phyloP scores from a whole-genome alignment of 2,329 filamentous ascomycete genomes.

The Pseudocercospora fijiensis region DNA sequence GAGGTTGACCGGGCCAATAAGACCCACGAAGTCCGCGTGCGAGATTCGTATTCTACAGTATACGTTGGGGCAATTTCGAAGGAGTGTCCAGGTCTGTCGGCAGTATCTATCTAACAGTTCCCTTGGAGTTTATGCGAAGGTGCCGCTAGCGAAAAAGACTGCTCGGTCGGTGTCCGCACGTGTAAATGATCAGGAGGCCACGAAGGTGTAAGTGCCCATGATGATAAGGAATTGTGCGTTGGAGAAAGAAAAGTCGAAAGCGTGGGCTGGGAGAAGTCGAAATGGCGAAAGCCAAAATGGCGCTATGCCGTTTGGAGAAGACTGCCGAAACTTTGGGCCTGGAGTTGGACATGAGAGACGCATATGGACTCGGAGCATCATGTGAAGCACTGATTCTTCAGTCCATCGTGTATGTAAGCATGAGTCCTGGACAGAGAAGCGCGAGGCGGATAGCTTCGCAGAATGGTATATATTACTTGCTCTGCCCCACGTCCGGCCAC shows the following conservation, averaged over 20 bases:
- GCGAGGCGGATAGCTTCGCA: constrained; percentile 45
- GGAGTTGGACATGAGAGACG: neutral
- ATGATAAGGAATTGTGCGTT: constrained; percentile 91
- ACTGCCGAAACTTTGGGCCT: neutral
- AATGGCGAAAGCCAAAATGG: neutral
- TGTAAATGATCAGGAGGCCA: constrained; percentile 88
- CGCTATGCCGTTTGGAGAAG: constrained; percentile 4
- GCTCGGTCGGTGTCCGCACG: constrained; percentile 79
- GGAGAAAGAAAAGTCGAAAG: constrained; percentile 37
- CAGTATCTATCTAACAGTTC: constrained; percentile 97
- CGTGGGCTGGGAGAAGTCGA: constrained; percentile 13
- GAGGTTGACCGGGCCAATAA: neutral
- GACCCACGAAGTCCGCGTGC: neutral
- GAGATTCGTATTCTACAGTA: neutral
- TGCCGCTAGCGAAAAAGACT: constrained; percentile 99
- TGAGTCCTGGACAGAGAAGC: constrained; percentile 49
- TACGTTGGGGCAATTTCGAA: neutral
- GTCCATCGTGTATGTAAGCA: constrained; percentile 22
- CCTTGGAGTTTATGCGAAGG: constrained; percentile 68
- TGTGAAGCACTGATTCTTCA: neutral
- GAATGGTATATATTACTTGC: constrained; percentile 39
- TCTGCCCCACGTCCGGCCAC: neutral
- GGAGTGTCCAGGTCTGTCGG: neutral
- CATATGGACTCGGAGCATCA: constrained; percentile 8
- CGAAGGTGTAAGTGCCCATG: constrained; percentile 65